Evolutionary conservation across 805 yeast species (phyloP).

Genomic region (Clavispora santaluciae): DNA sequence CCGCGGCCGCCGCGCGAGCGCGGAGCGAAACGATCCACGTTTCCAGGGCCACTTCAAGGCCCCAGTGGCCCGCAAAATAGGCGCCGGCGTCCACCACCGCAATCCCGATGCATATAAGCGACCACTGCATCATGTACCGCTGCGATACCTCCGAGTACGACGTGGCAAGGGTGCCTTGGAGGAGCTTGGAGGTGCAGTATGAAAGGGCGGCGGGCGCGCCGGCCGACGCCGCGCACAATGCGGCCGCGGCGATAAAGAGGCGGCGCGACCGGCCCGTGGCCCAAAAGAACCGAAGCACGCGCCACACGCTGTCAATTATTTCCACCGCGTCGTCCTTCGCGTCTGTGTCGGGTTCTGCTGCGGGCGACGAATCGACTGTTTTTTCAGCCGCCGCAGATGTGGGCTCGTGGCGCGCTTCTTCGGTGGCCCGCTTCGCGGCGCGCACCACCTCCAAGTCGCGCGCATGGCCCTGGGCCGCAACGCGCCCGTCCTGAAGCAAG

Average conservation of each 20-base stretch:
- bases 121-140: conserved; percentile 44
- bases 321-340: neutral
- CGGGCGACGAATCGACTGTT: neutral
- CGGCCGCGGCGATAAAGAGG: neutral
- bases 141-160: neutral
- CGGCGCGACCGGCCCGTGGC: neutral
- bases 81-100: conserved; percentile 59
- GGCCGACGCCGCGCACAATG: neutral
- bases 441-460: neutral
- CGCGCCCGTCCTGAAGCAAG: conserved; percentile 54
- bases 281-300: neutral
- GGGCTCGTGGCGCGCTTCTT: too few relatives aligned
- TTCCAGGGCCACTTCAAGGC: conserved; percentile 60
- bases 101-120: conserved; percentile 57
- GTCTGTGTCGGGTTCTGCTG: neutral
- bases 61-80: conserved; percentile 45
- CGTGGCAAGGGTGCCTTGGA: neutral
- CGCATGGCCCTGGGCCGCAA: conserved; percentile 5
- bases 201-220: neutral
- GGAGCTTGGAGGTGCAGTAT: neutral
- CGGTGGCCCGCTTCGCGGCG: neutral
- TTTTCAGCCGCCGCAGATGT: too few relatives aligned
- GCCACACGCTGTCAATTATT: neutral
- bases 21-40: conserved; percentile 59
- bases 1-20: conserved; percentile 39